These are phyloP conservation scores for Rhodotorula taiwanensis DNA, from an alignment of 768 basidiomycete genomes.

Conservation along the genomic window DNA sequence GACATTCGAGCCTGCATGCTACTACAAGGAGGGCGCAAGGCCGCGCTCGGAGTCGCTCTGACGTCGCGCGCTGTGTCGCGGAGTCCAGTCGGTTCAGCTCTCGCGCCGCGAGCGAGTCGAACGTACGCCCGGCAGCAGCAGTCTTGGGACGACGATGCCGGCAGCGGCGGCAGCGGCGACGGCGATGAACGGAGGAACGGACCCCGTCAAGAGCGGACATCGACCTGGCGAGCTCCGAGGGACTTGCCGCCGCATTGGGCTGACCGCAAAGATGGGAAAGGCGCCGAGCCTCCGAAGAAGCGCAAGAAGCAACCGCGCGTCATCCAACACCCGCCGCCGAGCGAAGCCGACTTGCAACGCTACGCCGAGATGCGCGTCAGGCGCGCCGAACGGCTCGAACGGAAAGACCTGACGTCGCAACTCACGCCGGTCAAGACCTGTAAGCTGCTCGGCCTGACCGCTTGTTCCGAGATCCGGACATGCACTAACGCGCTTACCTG, in stretches of 20 bases:
- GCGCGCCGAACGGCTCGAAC: slow-evolving; percentile 29
- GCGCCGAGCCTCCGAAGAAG: not conserved
- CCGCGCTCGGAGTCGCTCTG: not conserved
- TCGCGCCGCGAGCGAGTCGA: not conserved
- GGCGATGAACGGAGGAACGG: not conserved
- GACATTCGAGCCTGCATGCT: too few relatives aligned
- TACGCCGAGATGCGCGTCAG: not conserved
- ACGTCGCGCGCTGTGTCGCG: not conserved
- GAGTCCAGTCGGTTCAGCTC: too few relatives aligned
- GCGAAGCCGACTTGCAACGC: slow-evolving; percentile 5
- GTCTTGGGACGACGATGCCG: not conserved
- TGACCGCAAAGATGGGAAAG: too few relatives aligned
- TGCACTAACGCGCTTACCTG: not conserved
- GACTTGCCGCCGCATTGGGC: too few relatives aligned
- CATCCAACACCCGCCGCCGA: not conserved
- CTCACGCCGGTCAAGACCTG: slow-evolving; percentile 30
- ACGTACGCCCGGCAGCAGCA: not conserved
- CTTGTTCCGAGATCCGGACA: not conserved
- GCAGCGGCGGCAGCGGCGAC: not conserved
- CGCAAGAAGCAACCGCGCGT: not conserved
- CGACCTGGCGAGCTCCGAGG: not conserved
- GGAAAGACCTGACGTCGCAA: slow-evolving; percentile 29
- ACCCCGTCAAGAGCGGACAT: too few relatives aligned
- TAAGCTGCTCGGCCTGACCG: not conserved
- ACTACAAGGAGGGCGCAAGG: too few relatives aligned